Conservation (phyloP, 2,329 filamentous ascomycete genomes). For the Drechslerella coelobrocha region DNA sequence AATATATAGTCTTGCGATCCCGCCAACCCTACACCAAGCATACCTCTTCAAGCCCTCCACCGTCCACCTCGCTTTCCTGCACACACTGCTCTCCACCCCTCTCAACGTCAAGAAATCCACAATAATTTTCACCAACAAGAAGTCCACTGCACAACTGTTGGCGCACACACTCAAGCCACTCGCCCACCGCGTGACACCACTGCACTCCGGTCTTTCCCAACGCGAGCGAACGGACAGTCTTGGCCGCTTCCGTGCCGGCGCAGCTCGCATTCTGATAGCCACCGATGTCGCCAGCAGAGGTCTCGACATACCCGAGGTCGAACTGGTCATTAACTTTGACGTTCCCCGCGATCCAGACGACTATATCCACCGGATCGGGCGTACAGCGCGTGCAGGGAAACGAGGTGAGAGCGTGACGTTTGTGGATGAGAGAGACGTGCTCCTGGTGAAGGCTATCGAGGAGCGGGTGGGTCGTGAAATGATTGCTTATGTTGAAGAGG, state of each 20-base stretch:
- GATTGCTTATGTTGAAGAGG: constrained; percentile 78
- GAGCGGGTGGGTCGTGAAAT: constrained; percentile 78
- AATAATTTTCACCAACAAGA: constrained; percentile 95
- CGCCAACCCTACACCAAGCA: constrained; percentile 78
- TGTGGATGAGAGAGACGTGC: constrained; percentile 90
- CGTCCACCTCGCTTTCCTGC: constrained; percentile 92
- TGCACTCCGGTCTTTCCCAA: constrained; percentile 88
- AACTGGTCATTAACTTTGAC: constrained; percentile 91
- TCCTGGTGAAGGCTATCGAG: constrained; percentile 90
- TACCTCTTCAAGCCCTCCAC: constrained; percentile 89
- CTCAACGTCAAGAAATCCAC: constrained; percentile 75
- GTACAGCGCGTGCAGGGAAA: constrained; percentile 90
- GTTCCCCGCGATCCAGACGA: constrained; percentile 95
- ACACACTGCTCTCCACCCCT: constrained; percentile 82
- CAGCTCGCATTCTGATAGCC: constrained; percentile 86
- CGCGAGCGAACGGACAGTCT: constrained; percentile 85
- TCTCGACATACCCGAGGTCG: constrained; percentile 92
- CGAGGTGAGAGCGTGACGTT: constrained; percentile 83
- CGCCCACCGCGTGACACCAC: constrained; percentile 84
- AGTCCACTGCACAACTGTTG: constrained; percentile 83
- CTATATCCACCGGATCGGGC: constrained; percentile 94
- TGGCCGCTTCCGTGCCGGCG: constrained; percentile 85
- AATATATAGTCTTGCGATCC: constrained; percentile 71
- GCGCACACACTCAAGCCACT: constrained; percentile 87
- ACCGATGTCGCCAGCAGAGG: constrained; percentile 94